Conservation (phyloP, 495 filamentous ascomycete species). For the Hyaloscypha variabilis region DNA sequence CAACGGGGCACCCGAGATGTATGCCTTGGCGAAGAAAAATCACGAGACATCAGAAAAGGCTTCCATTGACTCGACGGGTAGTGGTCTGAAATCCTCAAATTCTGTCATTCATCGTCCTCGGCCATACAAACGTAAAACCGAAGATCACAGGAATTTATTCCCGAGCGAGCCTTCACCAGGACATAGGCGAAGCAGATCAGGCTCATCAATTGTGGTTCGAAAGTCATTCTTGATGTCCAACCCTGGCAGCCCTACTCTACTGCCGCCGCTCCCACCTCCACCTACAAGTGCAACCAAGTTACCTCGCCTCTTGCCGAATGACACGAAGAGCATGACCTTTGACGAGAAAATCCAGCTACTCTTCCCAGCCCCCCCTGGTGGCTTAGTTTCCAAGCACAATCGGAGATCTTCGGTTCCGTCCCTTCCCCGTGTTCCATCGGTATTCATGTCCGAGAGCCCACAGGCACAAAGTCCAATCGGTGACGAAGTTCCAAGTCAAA, state of each 20-base stretch:
- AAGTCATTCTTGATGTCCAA: conserved; percentile 46
- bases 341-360: conserved; percentile 53
- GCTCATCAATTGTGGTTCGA: conserved; percentile 40
- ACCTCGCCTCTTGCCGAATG: conserved; percentile 40
- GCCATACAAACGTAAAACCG: conserved; percentile 49
- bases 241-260: conserved; percentile 49
- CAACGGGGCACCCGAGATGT: conserved; percentile 36
- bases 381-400: conserved; percentile 26
- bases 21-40: conserved; percentile 29
- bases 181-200: conserved; percentile 49
- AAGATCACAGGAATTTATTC: conserved; percentile 42
- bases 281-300: conserved; percentile 39
- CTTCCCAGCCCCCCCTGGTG: conserved; percentile 44
- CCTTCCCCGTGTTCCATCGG: conserved; percentile 25
- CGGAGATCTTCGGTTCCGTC: conserved; percentile 46
- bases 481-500: conserved; percentile 9
- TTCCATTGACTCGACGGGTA: conserved; percentile 12
- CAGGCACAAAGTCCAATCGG: conserved; percentile 14
- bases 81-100: conserved; percentile 33
- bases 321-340: conserved; percentile 55
- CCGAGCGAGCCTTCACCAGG: conserved; percentile 42
- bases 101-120: conserved; percentile 51
- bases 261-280: conserved; percentile 43
- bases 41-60: conserved; percentile 17
- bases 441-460: conserved; percentile 19